Base-by-base conservation (phyloP, 2,329 filamentous ascomycete genomes). In the Iodosphaeria phyllophila region DNA sequence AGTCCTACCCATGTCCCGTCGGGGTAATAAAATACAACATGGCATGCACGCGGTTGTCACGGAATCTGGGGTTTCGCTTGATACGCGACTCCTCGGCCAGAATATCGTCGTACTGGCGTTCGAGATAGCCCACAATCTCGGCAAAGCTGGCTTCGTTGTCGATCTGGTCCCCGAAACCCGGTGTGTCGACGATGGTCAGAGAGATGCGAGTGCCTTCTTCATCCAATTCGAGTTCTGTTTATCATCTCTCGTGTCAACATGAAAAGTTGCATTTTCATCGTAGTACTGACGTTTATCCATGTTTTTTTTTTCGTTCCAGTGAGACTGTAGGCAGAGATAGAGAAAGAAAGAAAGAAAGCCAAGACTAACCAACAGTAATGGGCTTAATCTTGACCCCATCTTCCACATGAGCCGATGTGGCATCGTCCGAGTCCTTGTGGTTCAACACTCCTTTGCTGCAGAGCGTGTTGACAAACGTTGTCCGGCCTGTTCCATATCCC, bases 41-140 rank as follows among this genome's bases (percentile, higher is more conserved):
- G 39, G 84, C 89, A 49, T 98, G 89, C 24, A 98, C 82, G 60
- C 89, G 80, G 62, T 98, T 95, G 60, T 98, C 89, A 48, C 89
- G 76, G 76, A 98, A 98, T 47, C 89, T 75, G 42, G 89, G 89
- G 64, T 98, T 98, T 83, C 89, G 89, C 79, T 98, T 98, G 67
- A 98, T 98, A 64, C 89, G 82, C 44, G 89, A 95, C 63, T 98
- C 89, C 61, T 95, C 86, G 34, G 89, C 86, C 42, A 98, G 70
- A 64, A 98, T 95, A 52, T 95, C 84, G 56, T 98, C 89, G 56
- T 95, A 95, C 71, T 98, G 86, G 60, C 86, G 74, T 67, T 98
- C 89, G 44, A 98, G 79, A 58, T 92, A 93, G 40, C 84, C 86
- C 40, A 92, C 84, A 45, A 98, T 98, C 57, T 95, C 89, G 42